Evolutionary conservation across 2,329 filamentous ascomycete genomes (phyloP).

Genomic region (Epichloe sylvatica): DNA sequence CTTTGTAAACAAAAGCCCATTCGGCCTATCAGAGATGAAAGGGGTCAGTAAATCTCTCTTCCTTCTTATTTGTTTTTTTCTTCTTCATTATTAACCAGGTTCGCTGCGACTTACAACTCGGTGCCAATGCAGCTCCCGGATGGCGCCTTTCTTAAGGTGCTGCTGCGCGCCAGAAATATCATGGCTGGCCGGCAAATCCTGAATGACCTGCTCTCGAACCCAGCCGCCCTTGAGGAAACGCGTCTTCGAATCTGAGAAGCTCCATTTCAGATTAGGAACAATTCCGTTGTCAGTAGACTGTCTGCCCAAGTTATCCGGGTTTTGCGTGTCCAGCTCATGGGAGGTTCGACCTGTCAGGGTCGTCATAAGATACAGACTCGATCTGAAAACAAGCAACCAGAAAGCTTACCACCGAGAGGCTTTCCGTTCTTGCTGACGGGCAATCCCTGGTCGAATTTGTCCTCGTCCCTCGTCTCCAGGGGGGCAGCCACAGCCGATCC

Average conservation of each 20-base stretch:
- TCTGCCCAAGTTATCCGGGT: constrained; percentile 48
- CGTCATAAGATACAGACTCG: constrained; percentile 14
- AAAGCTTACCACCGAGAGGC: constrained; percentile 37
- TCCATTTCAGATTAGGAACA: constrained; percentile 56
- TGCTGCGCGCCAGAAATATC: constrained; percentile 56
- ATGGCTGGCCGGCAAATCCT: constrained; percentile 50
- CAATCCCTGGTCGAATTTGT: constrained; percentile 35
- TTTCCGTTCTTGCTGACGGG: constrained; percentile 44
- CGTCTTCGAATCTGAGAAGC: constrained; percentile 54
- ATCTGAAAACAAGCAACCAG: constrained; percentile 29
- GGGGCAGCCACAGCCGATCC: constrained; percentile 10
- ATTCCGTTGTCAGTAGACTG: constrained; percentile 48
- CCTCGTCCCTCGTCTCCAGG: constrained; percentile 11
- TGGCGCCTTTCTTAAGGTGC: constrained; percentile 51
- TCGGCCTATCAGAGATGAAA: constrained; percentile 35
- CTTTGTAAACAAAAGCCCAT: constrained; percentile 50
- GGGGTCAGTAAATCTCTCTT: background rate
- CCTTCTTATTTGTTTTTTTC: no score
- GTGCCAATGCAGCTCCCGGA: constrained; percentile 55
- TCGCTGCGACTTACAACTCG: constrained; percentile 36
- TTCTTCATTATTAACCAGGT: background rate
- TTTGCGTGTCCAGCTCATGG: constrained; percentile 43
- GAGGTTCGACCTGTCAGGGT: constrained; percentile 45
- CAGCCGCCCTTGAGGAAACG: constrained; percentile 49
- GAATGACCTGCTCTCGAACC: constrained; percentile 51